Percentiles rank a stretch among this genome's conserved stretches.
These are phyloP conservation scores for Massarina eburnea DNA, from an alignment of 2,329 filamentous ascomycete species.

Conservation along the genomic window DNA sequence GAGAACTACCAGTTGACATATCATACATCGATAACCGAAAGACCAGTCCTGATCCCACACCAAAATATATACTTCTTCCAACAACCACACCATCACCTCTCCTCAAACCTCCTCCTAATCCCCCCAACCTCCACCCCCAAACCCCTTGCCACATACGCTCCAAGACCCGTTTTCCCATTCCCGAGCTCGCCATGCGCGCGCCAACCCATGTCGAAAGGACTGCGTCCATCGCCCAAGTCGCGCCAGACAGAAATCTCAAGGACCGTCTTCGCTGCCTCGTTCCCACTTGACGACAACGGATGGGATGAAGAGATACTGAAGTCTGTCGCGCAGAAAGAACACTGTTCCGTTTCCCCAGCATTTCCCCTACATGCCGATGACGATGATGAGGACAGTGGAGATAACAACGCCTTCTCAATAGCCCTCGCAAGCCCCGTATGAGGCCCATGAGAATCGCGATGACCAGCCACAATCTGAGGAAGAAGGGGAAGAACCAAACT, in stretches of 20 bases:
- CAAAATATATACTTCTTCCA: no score
- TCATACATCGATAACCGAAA: no score
- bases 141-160: not conserved
- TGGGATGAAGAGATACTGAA: conserved; percentile 16
- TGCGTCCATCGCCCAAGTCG: conserved; percentile 24
- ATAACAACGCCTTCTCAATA: conserved; percentile 20
- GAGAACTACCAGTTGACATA: no score
- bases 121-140: no score
- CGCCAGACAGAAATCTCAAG: conserved; percentile 27
- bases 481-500: conserved; percentile 17
- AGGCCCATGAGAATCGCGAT: conserved; percentile 23
- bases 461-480: conserved; percentile 29
- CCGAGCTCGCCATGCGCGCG: conserved; percentile 28
- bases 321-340: conserved; percentile 28
- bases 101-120: no score
- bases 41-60: no score
- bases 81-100: no score
- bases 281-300: conserved; percentile 3
- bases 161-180: conserved; percentile 1
- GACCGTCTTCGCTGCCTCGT: conserved; percentile 9
- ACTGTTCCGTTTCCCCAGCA: conserved; percentile 14
- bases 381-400: conserved; percentile 3
- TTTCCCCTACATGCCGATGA: conserved; percentile 21
- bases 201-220: conserved; percentile 30
- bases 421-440: conserved; percentile 25